A percentile compares a stretch with the other conserved stretches of the same genome.
These are phyloP conservation scores for Jaminaea rosea DNA, from an alignment of 1,284 basidiomycete species.

Conservation along the genomic window DNA sequence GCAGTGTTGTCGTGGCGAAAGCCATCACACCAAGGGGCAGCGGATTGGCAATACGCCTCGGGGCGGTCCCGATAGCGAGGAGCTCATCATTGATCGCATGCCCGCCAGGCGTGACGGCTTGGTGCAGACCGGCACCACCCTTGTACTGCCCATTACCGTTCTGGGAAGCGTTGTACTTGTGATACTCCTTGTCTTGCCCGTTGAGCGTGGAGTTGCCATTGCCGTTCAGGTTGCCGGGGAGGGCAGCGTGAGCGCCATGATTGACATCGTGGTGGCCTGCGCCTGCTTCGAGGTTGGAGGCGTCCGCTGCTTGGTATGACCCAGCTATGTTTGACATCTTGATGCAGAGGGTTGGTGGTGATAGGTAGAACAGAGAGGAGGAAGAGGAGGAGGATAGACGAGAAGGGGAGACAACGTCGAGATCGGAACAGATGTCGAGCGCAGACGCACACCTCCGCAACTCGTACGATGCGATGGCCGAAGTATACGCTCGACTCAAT, in stretches of 20 bases:
- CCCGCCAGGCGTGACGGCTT: constrained; percentile 24
- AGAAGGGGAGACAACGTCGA: no score
- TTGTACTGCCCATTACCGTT: constrained; percentile 15
- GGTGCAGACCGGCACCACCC: constrained; percentile 9
- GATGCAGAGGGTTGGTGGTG: no score
- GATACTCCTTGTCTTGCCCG: constrained; percentile 13
- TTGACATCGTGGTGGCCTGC: not conserved
- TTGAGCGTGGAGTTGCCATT: constrained; percentile 3
- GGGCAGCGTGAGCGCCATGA: not conserved
- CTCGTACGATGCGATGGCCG: no score
- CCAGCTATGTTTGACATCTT: not conserved
- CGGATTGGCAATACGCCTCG: constrained; percentile 23
- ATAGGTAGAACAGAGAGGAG: no score
- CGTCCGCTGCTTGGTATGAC: constrained; percentile 4
- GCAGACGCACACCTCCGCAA: no score
- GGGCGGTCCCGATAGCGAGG: constrained; percentile 20
- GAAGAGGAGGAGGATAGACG: no score
- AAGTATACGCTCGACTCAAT: no score
- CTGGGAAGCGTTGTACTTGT: constrained; percentile 14
- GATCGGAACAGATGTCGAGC: no score
- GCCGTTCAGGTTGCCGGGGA: constrained; percentile 2
- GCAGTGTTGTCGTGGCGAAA: not conserved
- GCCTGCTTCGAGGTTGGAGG: constrained; percentile 8
- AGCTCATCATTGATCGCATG: constrained; percentile 26
- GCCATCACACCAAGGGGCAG: constrained; percentile 25